Evolutionary conservation across 1,139 yeast genomes (phyloP), one percentile per base, ranked within the genome.

Genomic region (Suhomyces bribrorum): DNA sequence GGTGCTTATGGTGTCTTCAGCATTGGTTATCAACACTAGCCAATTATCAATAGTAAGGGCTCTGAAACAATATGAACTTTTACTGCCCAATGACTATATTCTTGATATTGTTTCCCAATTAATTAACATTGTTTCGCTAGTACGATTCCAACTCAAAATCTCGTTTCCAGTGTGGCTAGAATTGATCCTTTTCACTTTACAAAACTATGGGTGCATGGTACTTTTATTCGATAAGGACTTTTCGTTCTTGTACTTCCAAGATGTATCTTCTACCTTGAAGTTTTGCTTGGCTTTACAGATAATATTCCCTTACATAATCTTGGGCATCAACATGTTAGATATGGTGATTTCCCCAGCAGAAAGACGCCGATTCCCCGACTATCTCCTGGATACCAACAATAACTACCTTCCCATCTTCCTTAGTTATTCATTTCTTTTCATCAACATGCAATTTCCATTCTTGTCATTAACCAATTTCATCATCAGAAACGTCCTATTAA

Each of bases 391-490:
- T 25, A 46, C 52, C n/a, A 62, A 62, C 44, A 60, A 61, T 41
- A 58, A 57, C 43, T 55, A 49, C 34, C 47, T 61, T 29, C 64
- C 66, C 6, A 53, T 61, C 9, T 46, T 61, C 40, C 54, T 62
- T 31, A 54, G 64, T 29, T 59, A 57, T 37, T 59, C 65, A 9
- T 61, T 60, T 38, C 43, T 53, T 5, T 48, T 48, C 24, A 46
- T 59, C 7, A 55, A 53, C 32, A 40, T 48, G 32, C 41, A 44
- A 25, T 53, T 55, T 43, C 54, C 52, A 3, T 38, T 50, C 27
- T 32, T 45, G 30, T 22, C 36, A 7, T 20, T 25, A 4, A 26
- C 23, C 12, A 26, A 16, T 7, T 18, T 18, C 24, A 14, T 25
- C 4, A 14, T 16, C 4, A 17, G 27, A 5, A 7, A 22, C 13